These are phyloP conservation scores for Nakazawaea anatomiae DNA, from an alignment of 805 yeast genomes.

Conservation along the genomic window DNA sequence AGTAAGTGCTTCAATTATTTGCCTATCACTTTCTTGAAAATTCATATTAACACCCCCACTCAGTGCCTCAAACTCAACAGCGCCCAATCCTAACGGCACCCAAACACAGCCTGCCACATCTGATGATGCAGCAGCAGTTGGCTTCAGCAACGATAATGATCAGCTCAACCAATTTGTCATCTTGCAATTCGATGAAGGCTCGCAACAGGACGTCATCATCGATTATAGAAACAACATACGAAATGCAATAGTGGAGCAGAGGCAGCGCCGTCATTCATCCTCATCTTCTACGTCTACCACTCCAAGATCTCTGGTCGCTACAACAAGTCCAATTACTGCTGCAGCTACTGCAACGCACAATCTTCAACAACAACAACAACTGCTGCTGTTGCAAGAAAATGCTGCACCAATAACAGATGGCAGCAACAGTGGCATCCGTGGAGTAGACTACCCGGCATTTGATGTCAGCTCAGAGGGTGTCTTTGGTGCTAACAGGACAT, in stretches of 20 bases:
- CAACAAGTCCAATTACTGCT: background rate
- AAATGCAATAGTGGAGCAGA: constrained; percentile 8
- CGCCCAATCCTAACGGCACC: background rate
- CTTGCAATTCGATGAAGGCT: constrained; percentile 10
- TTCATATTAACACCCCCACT: too few species aligned
- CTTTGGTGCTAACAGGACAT: constrained; percentile 18
- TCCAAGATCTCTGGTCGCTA: background rate
- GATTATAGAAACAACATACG: constrained; percentile 9
- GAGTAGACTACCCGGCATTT: constrained; percentile 29
- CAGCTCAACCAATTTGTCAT: constrained; percentile 8
- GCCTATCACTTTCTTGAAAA: too few species aligned
- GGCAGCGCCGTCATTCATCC: constrained; percentile 3
- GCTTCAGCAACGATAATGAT: background rate
- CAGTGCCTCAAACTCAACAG: background rate
- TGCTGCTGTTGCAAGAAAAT: background rate
- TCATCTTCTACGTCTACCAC: background rate
- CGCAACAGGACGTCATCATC: constrained; percentile 11
- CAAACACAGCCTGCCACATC: too few species aligned
- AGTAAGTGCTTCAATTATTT: too few species aligned
- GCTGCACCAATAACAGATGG: background rate
- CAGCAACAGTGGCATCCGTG: constrained; percentile 18
- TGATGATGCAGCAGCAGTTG: too few species aligned
- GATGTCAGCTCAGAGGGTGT: constrained; percentile 28
- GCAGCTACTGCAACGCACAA: background rate
- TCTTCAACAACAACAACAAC: background rate